phyloP scores from a whole-genome alignment of 371 early-diverging fungal genomes.

The Lichtheimia ramosa region DNA sequence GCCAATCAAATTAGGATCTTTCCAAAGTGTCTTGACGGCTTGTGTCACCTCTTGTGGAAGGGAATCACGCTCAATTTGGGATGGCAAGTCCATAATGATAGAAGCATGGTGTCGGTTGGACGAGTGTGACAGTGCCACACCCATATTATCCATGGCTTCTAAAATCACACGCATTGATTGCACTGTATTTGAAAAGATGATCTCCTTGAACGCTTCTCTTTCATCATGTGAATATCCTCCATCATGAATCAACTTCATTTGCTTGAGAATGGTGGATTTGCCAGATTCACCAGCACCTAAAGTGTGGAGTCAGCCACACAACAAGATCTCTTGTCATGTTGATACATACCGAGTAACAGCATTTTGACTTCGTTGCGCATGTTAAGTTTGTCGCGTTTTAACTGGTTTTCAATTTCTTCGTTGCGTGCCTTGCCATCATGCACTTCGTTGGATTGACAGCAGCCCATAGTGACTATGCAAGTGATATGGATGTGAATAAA shows the following conservation, averaged over 20 bases:
- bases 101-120: slow-evolving; percentile 63
- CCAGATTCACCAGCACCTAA: slow-evolving; percentile 97
- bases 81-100: slow-evolving; percentile 71
- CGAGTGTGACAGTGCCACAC: slow-evolving; percentile 61
- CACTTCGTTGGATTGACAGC: slow-evolving; percentile 78
- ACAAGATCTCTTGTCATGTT: slow-evolving; percentile 31
- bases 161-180: slow-evolving; percentile 94
- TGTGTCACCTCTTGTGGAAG: slow-evolving; percentile 73
- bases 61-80: slow-evolving; percentile 77
- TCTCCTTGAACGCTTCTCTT: slow-evolving; percentile 87
- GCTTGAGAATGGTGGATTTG: slow-evolving; percentile 95
- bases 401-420: slow-evolving; percentile 85
- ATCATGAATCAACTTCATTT: slow-evolving; percentile 96
- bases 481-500: slow-evolving; percentile 6
- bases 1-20: slow-evolving; percentile 74
- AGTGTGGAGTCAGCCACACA: not conserved
- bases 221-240: slow-evolving; percentile 88
- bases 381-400: slow-evolving; percentile 74
- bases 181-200: slow-evolving; percentile 93
- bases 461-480: slow-evolving; percentile 71
- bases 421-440: slow-evolving; percentile 75
- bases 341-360: slow-evolving; percentile 79
- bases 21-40: slow-evolving; percentile 80
- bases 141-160: slow-evolving; percentile 89
- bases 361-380: slow-evolving; percentile 91